A percentile compares a stretch with the other conserved stretches of the same genome.
Evolutionary conservation across 2,329 filamentous ascomycete species (phyloP).

Genomic region (Didymella glomerata): DNA sequence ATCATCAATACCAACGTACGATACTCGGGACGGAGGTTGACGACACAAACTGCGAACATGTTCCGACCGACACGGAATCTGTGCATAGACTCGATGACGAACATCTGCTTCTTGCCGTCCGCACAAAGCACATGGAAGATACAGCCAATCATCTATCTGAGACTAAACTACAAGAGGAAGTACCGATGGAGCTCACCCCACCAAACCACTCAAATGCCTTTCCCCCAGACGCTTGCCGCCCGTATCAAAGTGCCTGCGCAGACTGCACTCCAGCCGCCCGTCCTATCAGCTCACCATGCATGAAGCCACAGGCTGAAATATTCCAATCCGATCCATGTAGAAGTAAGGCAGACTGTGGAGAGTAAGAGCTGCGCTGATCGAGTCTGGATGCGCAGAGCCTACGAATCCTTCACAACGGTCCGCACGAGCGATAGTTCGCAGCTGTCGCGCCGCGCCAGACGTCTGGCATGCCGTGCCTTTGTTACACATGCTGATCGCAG

Average conservation of each 20-base stretch:
- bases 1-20: slow-evolving; percentile 8
- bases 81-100: slow-evolving; percentile 36
- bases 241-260: slow-evolving; percentile 23
- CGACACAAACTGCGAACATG: slow-evolving; percentile 20
- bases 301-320: slow-evolving; percentile 7
- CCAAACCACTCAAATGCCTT: slow-evolving; percentile 3
- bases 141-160: slow-evolving; percentile 7
- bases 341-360: slow-evolving; percentile 18
- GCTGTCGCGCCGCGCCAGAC: slow-evolving; percentile 7
- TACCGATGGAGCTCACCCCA: slow-evolving; percentile 26
- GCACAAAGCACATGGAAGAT: slow-evolving; percentile 17
- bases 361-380: slow-evolving; percentile 23
- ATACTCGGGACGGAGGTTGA: slow-evolving; percentile 19
- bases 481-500: slow-evolving; percentile 8
- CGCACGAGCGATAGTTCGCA: slow-evolving; percentile 17
- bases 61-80: slow-evolving; percentile 25
- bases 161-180: slow-evolving; percentile 28
- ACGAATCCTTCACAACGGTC: slow-evolving; percentile 7
- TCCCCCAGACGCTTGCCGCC: slow-evolving; percentile 27
- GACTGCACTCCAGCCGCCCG: slow-evolving; percentile 26
- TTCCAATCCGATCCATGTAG: slow-evolving; percentile 9
- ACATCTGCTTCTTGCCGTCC: slow-evolving; percentile 31
- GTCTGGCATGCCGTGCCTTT: neutral
- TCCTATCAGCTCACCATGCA: slow-evolving; percentile 28
- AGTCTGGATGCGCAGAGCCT: slow-evolving; percentile 14